Percentiles rank a stretch among this genome's conserved stretches.
phyloP scores from a whole-genome alignment of 495 filamentous ascomycete genomes.

The Aspergillus bertholletiae region DNA sequence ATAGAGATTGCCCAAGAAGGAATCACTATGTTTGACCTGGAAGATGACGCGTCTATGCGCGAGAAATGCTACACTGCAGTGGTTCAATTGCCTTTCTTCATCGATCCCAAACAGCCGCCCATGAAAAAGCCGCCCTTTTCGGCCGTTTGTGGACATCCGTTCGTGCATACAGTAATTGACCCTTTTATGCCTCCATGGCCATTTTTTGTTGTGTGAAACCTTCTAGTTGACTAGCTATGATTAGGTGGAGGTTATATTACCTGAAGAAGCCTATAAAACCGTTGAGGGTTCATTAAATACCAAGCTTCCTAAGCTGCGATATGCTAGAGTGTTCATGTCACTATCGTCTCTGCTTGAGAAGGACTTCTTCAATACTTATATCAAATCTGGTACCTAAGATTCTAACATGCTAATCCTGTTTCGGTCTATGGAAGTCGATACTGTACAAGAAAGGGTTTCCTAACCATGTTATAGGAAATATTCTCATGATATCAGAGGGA shows the following conservation, averaged over 20 bases:
- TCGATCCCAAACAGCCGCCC: slow-evolving; percentile 68
- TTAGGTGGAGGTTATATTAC: slow-evolving; percentile 73
- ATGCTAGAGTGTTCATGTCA: slow-evolving; percentile 70
- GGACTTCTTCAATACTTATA: slow-evolving; percentile 81
- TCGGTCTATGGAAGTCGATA: neutral
- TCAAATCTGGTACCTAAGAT: slow-evolving; percentile 67
- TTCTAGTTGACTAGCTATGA: slow-evolving; percentile 6
- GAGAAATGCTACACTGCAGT: slow-evolving; percentile 74
- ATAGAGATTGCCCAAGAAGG: neutral
- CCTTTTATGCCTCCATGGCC: neutral
- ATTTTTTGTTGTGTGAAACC: neutral
- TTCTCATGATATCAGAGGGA: slow-evolving; percentile 91
- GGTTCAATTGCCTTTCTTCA: slow-evolving; percentile 56
- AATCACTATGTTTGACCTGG: slow-evolving; percentile 54
- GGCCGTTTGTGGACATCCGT: slow-evolving; percentile 62
- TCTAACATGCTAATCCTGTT: neutral
- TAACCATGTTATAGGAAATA: slow-evolving; percentile 56
- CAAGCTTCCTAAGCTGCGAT: slow-evolving; percentile 45
- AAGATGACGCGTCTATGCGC: slow-evolving; percentile 50
- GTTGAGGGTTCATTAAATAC: slow-evolving; percentile 52
- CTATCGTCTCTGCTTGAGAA: slow-evolving; percentile 66
- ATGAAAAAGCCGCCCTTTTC: slow-evolving; percentile 71
- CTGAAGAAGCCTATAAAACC: slow-evolving; percentile 58
- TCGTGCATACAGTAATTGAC: slow-evolving; percentile 64
- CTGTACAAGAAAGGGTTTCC: neutral